A percentile compares a stretch with the other conserved stretches of the same genome.
Conservation (phyloP, 2,329 filamentous ascomycete genomes). For the Botryosphaeria dothidea region DNA sequence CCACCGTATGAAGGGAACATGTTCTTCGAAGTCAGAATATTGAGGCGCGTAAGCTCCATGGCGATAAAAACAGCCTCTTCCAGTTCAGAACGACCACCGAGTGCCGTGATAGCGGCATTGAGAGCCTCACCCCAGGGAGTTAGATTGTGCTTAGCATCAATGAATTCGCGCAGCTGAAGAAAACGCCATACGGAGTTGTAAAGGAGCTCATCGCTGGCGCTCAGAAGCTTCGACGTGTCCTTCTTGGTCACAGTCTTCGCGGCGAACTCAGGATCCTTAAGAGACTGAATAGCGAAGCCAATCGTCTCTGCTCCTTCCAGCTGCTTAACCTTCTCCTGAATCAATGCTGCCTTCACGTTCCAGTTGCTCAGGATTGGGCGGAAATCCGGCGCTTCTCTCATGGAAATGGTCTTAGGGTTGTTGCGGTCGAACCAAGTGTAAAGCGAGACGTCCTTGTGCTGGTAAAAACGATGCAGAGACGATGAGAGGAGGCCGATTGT, state of each 20-base stretch:
- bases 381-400: constrained; percentile 54
- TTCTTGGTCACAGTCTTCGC: constrained; percentile 66
- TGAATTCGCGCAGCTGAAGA: constrained; percentile 83
- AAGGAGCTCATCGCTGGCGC: constrained; percentile 69
- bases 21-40: constrained; percentile 72
- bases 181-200: constrained; percentile 85
- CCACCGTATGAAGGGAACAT: constrained; percentile 61
- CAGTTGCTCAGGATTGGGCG: constrained; percentile 63
- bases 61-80: constrained; percentile 81
- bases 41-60: constrained; percentile 80
- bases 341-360: constrained; percentile 67
- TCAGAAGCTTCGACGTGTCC: constrained; percentile 46
- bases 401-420: constrained; percentile 63
- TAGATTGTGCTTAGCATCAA: constrained; percentile 75
- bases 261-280: constrained; percentile 70
- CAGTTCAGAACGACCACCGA: constrained; percentile 60
- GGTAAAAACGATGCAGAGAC: constrained; percentile 79
- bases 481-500: constrained; percentile 77
- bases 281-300: constrained; percentile 53
- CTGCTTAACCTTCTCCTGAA: constrained; percentile 44
- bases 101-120: constrained; percentile 64
- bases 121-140: constrained; percentile 84
- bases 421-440: constrained; percentile 71
- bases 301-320: constrained; percentile 40
- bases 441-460: constrained; percentile 74